These are phyloP conservation scores for Henningerozyma blattae DNA, from an alignment of 805 yeast species.

Conservation along the genomic window DNA sequence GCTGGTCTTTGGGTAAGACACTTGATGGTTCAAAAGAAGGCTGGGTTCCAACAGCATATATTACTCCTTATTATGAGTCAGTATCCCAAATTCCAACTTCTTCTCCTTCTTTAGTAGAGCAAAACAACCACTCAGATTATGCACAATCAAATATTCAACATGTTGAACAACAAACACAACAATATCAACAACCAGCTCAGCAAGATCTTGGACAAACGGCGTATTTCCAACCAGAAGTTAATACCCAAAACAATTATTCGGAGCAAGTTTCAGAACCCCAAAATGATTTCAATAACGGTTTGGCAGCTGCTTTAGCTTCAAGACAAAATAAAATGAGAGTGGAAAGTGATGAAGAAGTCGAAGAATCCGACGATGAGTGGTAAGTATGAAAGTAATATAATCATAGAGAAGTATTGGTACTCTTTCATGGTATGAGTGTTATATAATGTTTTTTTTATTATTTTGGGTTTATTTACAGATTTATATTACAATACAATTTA, in stretches of 20 bases:
- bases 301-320: constrained; percentile 78
- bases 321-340: constrained; percentile 52
- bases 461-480: too few relatives aligned
- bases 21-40: constrained; percentile 74
- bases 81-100: constrained; percentile 27
- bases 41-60: constrained; percentile 96
- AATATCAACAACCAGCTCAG: not conserved
- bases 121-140: not conserved
- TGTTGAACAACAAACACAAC: not conserved
- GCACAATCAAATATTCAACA: constrained; percentile 1
- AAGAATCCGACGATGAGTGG: constrained; percentile 36
- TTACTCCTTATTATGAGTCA: constrained; percentile 39
- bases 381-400: too few relatives aligned
- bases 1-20: constrained; percentile 88
- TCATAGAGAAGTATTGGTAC: too few relatives aligned
- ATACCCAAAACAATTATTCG: not conserved
- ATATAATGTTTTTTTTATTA: too few relatives aligned
- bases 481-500: too few relatives aligned
- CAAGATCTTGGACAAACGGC: constrained; percentile 5
- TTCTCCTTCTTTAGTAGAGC: constrained; percentile 4
- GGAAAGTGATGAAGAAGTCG: constrained; percentile 61
- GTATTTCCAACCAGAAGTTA: constrained; percentile 3
- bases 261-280: not conserved
- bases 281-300: constrained; percentile 56
- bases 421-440: too few relatives aligned